Evolutionary conservation across 2,329 filamentous ascomycete species (phyloP).

Genomic region (Escovopsis weberi): DNA sequence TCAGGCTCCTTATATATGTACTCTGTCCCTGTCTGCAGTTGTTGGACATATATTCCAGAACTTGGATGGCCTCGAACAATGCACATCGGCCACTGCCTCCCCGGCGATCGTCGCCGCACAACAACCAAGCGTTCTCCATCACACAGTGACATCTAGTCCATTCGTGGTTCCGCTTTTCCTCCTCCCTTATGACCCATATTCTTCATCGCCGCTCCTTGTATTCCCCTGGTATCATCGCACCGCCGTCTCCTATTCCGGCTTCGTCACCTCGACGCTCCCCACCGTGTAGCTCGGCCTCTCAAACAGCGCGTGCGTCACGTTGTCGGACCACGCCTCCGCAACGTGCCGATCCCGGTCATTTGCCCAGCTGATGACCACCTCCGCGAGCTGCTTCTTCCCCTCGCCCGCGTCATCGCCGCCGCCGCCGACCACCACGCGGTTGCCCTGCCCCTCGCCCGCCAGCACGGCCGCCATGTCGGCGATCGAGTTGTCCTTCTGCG

Average conservation of each 20-base stretch:
- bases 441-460: constrained; percentile 35
- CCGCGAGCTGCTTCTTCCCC: constrained; percentile 15
- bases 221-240: not conserved
- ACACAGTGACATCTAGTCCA: too few species aligned
- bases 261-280: constrained; percentile 1
- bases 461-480: constrained; percentile 50
- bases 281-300: constrained; percentile 10
- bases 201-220: too few species aligned
- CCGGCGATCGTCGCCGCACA: too few species aligned
- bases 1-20: too few species aligned
- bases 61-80: too few species aligned
- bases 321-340: constrained; percentile 34
- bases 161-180: too few species aligned
- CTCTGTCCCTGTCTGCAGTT: too few species aligned
- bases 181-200: too few species aligned
- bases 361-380: constrained; percentile 36
- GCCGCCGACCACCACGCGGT: constrained; percentile 24
- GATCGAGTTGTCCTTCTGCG: constrained; percentile 46
- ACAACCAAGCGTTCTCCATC: too few species aligned
- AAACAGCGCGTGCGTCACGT: constrained; percentile 36
- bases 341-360: constrained; percentile 32
- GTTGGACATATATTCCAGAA: too few species aligned
- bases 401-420: constrained; percentile 4
- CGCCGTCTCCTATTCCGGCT: not conserved
- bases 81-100: too few species aligned